Base-by-base conservation (phyloP, 177 flowering plant genomes). In the Telopea speciosissima region DNA sequence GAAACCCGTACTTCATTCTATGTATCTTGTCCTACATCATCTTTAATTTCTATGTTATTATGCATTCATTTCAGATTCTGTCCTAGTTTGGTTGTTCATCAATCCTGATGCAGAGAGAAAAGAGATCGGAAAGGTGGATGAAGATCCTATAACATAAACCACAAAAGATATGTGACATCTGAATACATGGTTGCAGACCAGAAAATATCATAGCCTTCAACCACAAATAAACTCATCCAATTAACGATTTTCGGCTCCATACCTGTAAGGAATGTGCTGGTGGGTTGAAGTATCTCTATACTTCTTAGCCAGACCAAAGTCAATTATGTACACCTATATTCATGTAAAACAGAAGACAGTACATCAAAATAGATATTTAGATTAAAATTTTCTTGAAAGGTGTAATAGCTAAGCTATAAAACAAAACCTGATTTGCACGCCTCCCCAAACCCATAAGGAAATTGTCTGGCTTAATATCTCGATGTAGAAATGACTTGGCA, bases 291-390 rank as follows among this genome's bases (percentile, higher is more conserved):
- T 81, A 78, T 93, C 98, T 82, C 96, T 81, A 74, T 92, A 93
- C 76, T 89, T 93, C 85, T 91, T 93, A 68, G 97, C 98, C 74
- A 93, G 85, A 65, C 98, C 98, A 88, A 93, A 93, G 70, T 93
- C 98, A 83, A 93, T 93, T 28, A 81, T 56, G 72, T 93, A 93
- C 9, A 93, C 98, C 98, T 93, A 62, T 60, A 74, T 22, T 23
- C 71, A 74, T 66, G 24, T 26, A 33, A 71, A 72, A 56, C 13
- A 62, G 19, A 31, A 62, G 60, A 22, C 8, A 52, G 33, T 23
- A 68, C 23, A 56, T 62, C 45, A 60, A 62, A 73, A 72, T 14
- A 54, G 19, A 19, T 68, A 66, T 31, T 22, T 6, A 19, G 0
- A 60, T 63, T 23, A 16, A 36, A 36, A 36, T 6, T 31, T 23